These are phyloP conservation scores for Inga leiocalycina DNA, from an alignment of 306 rosid species.

Conservation along the genomic window DNA sequence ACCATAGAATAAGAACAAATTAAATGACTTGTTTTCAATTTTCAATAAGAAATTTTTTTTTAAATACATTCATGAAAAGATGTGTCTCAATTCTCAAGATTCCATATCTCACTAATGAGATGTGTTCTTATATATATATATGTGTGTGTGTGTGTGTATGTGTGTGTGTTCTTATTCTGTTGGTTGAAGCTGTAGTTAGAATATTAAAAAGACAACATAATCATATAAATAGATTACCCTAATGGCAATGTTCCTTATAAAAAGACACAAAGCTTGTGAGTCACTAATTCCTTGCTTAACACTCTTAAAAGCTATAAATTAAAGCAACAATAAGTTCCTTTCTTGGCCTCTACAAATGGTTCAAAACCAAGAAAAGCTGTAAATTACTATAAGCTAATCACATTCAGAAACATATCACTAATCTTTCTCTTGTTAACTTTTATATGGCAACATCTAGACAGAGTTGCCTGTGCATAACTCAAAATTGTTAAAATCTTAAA, in stretches of 20 bases:
- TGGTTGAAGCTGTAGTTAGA: not conserved
- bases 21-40: too few relatives aligned
- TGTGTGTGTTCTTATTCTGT: not conserved
- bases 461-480: not conserved
- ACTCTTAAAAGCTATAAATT: slow-evolving; percentile 29
- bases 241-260: slow-evolving; percentile 21
- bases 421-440: not conserved
- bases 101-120: not conserved
- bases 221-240: not conserved
- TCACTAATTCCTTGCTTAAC: slow-evolving; percentile 37
- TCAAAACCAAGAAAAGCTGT: too few relatives aligned
- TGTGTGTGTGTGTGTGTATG: too few relatives aligned
- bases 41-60: too few relatives aligned
- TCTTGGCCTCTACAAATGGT: slow-evolving; percentile 19
- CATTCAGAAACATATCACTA: not conserved
- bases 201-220: not conserved
- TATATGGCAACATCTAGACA: not conserved
- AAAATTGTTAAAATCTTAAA: not conserved
- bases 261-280: slow-evolving; percentile 35
- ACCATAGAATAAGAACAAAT: too few relatives aligned
- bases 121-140: not conserved
- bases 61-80: slow-evolving; percentile 24
- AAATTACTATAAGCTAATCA: not conserved
- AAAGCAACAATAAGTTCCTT: not conserved
- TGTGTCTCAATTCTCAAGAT: not conserved